Evolutionary conservation across 2,329 filamentous ascomycete species (phyloP).

Genomic region (Coleophoma crateriformis): DNA sequence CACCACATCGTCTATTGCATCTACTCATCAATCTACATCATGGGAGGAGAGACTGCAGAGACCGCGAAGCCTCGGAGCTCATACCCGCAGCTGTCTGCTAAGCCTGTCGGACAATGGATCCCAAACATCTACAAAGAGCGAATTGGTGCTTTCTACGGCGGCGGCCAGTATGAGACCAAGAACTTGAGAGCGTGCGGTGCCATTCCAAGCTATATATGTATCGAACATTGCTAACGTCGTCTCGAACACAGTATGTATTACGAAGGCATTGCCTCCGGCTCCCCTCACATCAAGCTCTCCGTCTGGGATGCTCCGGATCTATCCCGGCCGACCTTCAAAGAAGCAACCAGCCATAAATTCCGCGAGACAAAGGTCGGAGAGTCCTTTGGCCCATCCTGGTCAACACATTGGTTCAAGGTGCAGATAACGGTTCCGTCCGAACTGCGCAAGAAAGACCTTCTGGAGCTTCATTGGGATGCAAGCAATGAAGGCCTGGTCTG

Average conservation of each 20-base stretch:
- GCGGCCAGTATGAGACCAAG: slow-evolving; percentile 71
- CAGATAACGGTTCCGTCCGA: slow-evolving; percentile 70
- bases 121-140: slow-evolving; percentile 79
- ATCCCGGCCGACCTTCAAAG: slow-evolving; percentile 77
- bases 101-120: slow-evolving; percentile 71
- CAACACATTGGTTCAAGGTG: slow-evolving; percentile 95
- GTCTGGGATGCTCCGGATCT: slow-evolving; percentile 81
- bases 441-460: slow-evolving; percentile 67
- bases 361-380: slow-evolving; percentile 68
- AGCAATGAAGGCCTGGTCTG: slow-evolving; percentile 94
- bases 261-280: slow-evolving; percentile 60
- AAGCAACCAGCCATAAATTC: slow-evolving; percentile 73
- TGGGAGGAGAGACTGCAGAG: slow-evolving; percentile 26
- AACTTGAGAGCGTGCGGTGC: slow-evolving; percentile 64
- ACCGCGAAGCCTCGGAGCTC: slow-evolving; percentile 18
- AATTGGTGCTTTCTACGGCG: slow-evolving; percentile 72
- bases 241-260: slow-evolving; percentile 57
- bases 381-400: slow-evolving; percentile 90
- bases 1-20: too few species aligned
- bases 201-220: slow-evolving; percentile 5
- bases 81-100: slow-evolving; percentile 25
- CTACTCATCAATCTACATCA: slow-evolving; percentile 10
- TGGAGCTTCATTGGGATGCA: slow-evolving; percentile 97
- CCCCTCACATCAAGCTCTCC: slow-evolving; percentile 74
- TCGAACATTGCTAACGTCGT: slow-evolving; percentile 5